A percentile compares a stretch with the other conserved stretches of the same genome.
phyloP scores from a whole-genome alignment of 108 stramenopile species.

The Skeletonema costatum region DNA sequence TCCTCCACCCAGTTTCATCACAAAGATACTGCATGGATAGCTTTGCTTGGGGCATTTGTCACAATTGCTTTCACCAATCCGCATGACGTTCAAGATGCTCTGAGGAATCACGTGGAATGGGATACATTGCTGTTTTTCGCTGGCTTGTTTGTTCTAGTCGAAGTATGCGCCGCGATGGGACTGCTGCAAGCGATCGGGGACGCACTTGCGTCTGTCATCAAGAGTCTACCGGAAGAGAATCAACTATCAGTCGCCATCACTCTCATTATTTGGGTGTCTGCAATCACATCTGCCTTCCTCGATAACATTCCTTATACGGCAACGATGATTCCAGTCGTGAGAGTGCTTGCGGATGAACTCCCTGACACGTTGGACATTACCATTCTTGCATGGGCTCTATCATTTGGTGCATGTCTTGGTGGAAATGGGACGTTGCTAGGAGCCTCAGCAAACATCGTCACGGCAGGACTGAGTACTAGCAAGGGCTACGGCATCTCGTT shows the following conservation, averaged over 20 bases:
- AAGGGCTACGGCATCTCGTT: slow-evolving; percentile 57
- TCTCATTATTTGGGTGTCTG: slow-evolving; percentile 63
- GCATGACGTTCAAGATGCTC: slow-evolving; percentile 67
- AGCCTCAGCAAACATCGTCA: slow-evolving; percentile 67
- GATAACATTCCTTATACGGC: slow-evolving; percentile 75
- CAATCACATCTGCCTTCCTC: slow-evolving; percentile 61
- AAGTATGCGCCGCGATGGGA: slow-evolving; percentile 73
- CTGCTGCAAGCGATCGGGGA: slow-evolving; percentile 53
- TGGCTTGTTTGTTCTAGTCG: slow-evolving; percentile 68
- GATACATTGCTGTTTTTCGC: slow-evolving; percentile 72
- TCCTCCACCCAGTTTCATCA: slow-evolving; percentile 75
- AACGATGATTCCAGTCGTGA: slow-evolving; percentile 69
- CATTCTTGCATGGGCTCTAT: slow-evolving; percentile 65
- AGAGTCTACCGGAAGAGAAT: slow-evolving; percentile 40
- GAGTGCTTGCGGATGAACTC: slow-evolving; percentile 49
- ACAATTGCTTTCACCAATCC: slow-evolving; percentile 68
- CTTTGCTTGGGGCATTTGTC: slow-evolving; percentile 60
- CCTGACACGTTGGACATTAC: slow-evolving; percentile 54
- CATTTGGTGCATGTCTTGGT: slow-evolving; percentile 68
- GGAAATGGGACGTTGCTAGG: slow-evolving; percentile 74
- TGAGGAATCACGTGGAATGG: slow-evolving; percentile 73
- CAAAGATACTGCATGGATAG: slow-evolving; percentile 76
- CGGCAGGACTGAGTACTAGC: slow-evolving; percentile 55
- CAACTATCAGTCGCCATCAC: slow-evolving; percentile 61
- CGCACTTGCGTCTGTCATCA: slow-evolving; percentile 49